Percentiles rank a stretch among this genome's conserved stretches.
Evolutionary conservation across 1,284 basidiomycete genomes (phyloP).

Genomic region (Trametes polyzona): DNA sequence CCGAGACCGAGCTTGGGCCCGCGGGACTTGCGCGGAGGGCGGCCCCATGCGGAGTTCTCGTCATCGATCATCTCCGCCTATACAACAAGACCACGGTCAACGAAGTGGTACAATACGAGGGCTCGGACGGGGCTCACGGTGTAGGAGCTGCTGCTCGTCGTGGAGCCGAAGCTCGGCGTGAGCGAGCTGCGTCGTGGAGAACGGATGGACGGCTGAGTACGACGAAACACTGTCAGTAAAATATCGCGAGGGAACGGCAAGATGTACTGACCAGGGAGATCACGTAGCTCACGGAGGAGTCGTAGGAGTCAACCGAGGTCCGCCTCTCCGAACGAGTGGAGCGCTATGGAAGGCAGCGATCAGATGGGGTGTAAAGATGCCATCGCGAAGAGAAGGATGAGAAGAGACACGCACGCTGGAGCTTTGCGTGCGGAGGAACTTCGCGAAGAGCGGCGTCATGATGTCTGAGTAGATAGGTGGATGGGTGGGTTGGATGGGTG

Average conservation of each 20-base stretch:
- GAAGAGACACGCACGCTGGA: slow-evolving; percentile 16
- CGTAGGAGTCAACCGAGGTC: slow-evolving; percentile 19
- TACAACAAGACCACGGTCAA: background rate
- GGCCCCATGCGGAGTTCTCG: slow-evolving; percentile 32
- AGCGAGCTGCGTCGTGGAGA: background rate
- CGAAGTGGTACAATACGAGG: background rate
- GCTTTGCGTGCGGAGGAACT: slow-evolving; percentile 20
- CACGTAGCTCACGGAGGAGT: slow-evolving; percentile 17
- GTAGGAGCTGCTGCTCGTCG: background rate
- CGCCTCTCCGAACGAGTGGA: slow-evolving; percentile 14
- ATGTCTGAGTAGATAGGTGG: background rate
- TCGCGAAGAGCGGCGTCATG: slow-evolving; percentile 23
- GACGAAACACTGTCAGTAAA: background rate
- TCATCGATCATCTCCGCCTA: slow-evolving; percentile 34
- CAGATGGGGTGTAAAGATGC: background rate
- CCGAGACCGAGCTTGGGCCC: background rate
- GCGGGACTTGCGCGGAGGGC: slow-evolving; percentile 10
- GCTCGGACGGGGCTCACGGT: background rate
- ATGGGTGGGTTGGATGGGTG: background rate
- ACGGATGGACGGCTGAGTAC: background rate
- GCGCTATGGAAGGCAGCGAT: background rate
- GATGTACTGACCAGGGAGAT: slow-evolving; percentile 20
- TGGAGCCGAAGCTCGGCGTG: background rate
- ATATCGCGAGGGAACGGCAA: background rate
- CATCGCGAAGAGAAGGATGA: background rate